Evolutionary conservation across 208 protist species (phyloP).

Genomic region (Trypanosoma brucei): DNA sequence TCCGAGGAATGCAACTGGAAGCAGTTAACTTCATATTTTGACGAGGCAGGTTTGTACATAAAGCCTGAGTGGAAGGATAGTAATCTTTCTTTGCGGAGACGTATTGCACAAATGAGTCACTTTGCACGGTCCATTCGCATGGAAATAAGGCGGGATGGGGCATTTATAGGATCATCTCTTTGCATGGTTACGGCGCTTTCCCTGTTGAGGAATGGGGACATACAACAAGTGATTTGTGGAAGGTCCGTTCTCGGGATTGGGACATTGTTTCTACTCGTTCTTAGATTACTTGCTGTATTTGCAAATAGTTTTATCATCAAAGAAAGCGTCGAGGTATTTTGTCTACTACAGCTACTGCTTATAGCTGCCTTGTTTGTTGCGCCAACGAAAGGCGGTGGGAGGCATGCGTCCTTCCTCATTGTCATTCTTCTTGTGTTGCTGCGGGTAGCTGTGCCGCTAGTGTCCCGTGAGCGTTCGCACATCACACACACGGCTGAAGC

Average conservation of each 20-base stretch:
- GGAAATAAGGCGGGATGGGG: slow-evolving; percentile 39
- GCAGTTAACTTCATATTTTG: slow-evolving; percentile 46
- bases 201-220: slow-evolving; percentile 27
- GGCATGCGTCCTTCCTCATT: slow-evolving; percentile 12
- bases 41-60: slow-evolving; percentile 23
- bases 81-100: slow-evolving; percentile 15
- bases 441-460: slow-evolving; percentile 27
- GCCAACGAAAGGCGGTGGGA: not conserved
- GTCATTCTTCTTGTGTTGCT: slow-evolving; percentile 20
- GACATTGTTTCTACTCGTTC: slow-evolving; percentile 32
- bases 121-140: slow-evolving; percentile 40
- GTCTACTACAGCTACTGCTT: slow-evolving; percentile 27
- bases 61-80: slow-evolving; percentile 6
- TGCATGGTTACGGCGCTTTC: slow-evolving; percentile 42
- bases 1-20: slow-evolving; percentile 51
- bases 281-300: slow-evolving; percentile 47
- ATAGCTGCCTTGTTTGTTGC: slow-evolving; percentile 6
- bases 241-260: slow-evolving; percentile 16
- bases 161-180: slow-evolving; percentile 41
- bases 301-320: slow-evolving; percentile 78
- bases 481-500: slow-evolving; percentile 50
- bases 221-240: slow-evolving; percentile 20
- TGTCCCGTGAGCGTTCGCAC: slow-evolving; percentile 44
- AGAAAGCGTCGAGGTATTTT: slow-evolving; percentile 52
- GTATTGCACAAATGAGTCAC: slow-evolving; percentile 44